These are phyloP conservation scores for Aspergillus glaucus DNA, from an alignment of 2,329 filamentous ascomycete genomes.

Conservation along the genomic window DNA sequence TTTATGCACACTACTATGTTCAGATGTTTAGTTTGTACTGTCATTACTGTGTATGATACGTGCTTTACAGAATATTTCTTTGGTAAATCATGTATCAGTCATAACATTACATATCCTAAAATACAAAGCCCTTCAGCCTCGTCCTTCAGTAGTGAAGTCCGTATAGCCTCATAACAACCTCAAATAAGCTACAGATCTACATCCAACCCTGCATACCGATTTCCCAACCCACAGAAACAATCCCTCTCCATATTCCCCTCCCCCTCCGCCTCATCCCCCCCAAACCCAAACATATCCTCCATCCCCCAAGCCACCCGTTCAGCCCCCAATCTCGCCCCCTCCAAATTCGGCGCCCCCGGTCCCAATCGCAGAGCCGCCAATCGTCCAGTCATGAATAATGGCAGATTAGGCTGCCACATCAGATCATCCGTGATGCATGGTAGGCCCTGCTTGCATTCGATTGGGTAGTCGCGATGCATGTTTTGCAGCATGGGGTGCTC, in stretches of 20 bases:
- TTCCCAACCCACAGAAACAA: conserved; percentile 36
- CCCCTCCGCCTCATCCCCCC: conserved; percentile 3
- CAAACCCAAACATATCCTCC: conserved; percentile 49
- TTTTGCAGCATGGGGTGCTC: conserved; percentile 56
- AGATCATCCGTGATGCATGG: conserved; percentile 71
- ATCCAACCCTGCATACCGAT: conserved; percentile 31
- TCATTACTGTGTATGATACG: too few species aligned
- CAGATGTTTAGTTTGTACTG: too few species aligned
- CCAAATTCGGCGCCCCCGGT: conserved; percentile 66
- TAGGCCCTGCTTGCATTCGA: conserved; percentile 58
- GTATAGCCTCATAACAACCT: too few species aligned
- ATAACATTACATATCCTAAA: too few species aligned
- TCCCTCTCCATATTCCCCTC: conserved; percentile 20
- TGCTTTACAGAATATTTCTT: too few species aligned
- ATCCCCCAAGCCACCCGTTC: conserved; percentile 68
- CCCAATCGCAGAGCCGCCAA: conserved; percentile 63
- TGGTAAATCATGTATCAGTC: too few species aligned
- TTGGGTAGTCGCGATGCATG: conserved; percentile 54
- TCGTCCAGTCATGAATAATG: conserved; percentile 64
- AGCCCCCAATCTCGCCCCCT: conserved; percentile 65
- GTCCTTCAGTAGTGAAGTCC: too few species aligned
- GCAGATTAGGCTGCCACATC: conserved; percentile 67
- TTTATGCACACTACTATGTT: too few species aligned
- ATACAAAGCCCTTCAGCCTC: too few species aligned
- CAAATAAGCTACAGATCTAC: conserved; percentile 5